Base-by-base conservation (phyloP, 2,329 filamentous ascomycete genomes). In the Fusarium mangiferae region DNA sequence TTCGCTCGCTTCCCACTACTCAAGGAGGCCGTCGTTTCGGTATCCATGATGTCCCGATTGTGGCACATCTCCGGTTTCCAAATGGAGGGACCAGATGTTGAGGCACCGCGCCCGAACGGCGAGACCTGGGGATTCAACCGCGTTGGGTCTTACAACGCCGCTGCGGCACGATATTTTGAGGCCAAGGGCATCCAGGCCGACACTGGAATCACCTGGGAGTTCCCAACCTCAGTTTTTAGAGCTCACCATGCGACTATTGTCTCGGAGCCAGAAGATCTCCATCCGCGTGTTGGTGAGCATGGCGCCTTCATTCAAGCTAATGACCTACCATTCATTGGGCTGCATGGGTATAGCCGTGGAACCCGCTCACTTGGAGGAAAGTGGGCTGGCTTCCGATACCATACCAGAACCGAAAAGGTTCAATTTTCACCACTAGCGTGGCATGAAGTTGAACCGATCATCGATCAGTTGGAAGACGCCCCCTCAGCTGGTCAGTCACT, bases 281-380 rank as follows among this genome's bases (percentile, higher is more conserved):
- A 24, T 7, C 24, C 49, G 2, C 5, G 2, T 6, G 7, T 52
- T 5, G 1, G 22, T 20, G n/a, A 7, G 10, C 0, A 3, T 6
- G 9, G 2, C 11, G 4, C 7, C 18, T 26, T 8, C 7, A 35
- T 38, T 36, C n/a, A 15, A 6, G 13, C 6, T 4, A 5, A 6
- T 2, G n/a, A 52, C 30, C 12, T 5, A 12, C 49, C 49, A 8
- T 36, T 36, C 6, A 57, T 57, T 13, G 55, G 39, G 1, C 6
- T 57, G 0, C 11, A 46, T 10, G 55, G 55, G 7, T 57, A 57
- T 11, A 57, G 39, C 17, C 49, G 49, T 2, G 49, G 49, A 2
- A 52, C 49, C 4, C 49, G 49, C 1, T 52, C 49, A 8, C 55
- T 57, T 0, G 55, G 55, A 6, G 55, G 55, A 8, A 57, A 57